Evolutionary conservation across 73 alveolate genomes (phyloP).

Genomic region (Tetrahymena elliotti): DNA sequence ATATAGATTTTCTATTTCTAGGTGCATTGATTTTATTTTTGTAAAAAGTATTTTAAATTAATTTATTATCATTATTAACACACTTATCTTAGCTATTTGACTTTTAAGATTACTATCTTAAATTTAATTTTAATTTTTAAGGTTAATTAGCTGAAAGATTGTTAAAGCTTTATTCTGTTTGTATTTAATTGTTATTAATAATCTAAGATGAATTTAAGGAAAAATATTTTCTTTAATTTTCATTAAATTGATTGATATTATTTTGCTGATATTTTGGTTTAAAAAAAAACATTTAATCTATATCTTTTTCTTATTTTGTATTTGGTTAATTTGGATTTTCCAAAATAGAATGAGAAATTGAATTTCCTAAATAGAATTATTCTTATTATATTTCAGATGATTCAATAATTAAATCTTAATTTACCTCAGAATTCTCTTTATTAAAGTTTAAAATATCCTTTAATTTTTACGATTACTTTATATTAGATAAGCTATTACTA

Average conservation of each 20-base stretch:
- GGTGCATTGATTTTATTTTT: not conserved
- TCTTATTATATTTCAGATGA: not conserved
- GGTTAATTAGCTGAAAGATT: not conserved
- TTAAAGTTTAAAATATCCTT: not conserved
- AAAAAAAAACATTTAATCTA: not conserved
- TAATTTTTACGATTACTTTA: not conserved
- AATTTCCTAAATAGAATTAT: no score
- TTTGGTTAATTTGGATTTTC: not conserved
- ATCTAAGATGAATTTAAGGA: not conserved
- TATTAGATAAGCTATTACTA: not conserved
- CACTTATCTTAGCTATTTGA: not conserved
- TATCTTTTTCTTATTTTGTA: not conserved
- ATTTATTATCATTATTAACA: no score
- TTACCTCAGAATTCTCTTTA: not conserved
- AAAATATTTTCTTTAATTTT: no score
- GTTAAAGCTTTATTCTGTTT: not conserved
- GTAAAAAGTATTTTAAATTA: no score
- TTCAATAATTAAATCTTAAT: not conserved
- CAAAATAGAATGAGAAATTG: not conserved
- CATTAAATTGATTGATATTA: no score
- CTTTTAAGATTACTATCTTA: not conserved
- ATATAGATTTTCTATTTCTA: not conserved
- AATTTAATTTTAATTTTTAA: no score
- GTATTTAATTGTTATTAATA: no score
- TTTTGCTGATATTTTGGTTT: not conserved